Conservation (phyloP, 148 eudicot species). For the Linanthus parryae region DNA sequence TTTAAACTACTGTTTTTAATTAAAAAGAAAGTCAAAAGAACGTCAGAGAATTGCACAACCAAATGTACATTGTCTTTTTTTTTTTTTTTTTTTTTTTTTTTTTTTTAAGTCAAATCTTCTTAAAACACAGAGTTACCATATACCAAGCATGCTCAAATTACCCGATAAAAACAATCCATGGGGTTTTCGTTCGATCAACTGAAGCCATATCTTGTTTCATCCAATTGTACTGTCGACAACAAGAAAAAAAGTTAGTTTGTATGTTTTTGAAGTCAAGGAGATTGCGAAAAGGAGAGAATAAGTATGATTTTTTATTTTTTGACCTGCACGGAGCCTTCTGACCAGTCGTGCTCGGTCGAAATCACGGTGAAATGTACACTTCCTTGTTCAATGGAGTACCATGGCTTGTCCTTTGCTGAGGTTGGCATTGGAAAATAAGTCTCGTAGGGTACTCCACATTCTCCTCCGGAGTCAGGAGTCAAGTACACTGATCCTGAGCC, state of each 20-base stretch:
- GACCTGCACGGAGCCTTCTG: constrained; percentile 47
- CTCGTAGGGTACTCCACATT: constrained; percentile 93
- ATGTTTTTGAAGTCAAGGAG: background rate
- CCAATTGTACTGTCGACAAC: constrained; percentile 49
- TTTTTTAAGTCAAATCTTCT: background rate
- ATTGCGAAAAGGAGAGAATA: background rate
- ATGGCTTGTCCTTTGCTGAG: constrained; percentile 67
- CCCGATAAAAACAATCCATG: constrained; percentile 83
- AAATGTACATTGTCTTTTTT: background rate
- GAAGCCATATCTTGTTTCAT: constrained; percentile 75
- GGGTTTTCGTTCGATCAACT: constrained; percentile 66
- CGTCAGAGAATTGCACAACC: too few species aligned
- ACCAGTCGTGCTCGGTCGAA: constrained; percentile 57
- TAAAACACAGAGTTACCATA: background rate
- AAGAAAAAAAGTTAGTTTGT: background rate
- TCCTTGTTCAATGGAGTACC: constrained; percentile 65
- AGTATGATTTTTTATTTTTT: background rate
- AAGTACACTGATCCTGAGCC: constrained; percentile 55
- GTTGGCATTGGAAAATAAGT: constrained; percentile 85
- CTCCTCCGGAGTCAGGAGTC: constrained; percentile 90
- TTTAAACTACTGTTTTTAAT: too few species aligned
- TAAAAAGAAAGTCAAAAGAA: too few species aligned
- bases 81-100: too few species aligned
- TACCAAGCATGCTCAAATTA: constrained; percentile 7
- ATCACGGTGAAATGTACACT: constrained; percentile 51